A percentile compares a stretch with the other conserved stretches of the same genome.
phyloP scores from a whole-genome alignment of 148 eudicot species.

The Polygonum aviculare region DNA sequence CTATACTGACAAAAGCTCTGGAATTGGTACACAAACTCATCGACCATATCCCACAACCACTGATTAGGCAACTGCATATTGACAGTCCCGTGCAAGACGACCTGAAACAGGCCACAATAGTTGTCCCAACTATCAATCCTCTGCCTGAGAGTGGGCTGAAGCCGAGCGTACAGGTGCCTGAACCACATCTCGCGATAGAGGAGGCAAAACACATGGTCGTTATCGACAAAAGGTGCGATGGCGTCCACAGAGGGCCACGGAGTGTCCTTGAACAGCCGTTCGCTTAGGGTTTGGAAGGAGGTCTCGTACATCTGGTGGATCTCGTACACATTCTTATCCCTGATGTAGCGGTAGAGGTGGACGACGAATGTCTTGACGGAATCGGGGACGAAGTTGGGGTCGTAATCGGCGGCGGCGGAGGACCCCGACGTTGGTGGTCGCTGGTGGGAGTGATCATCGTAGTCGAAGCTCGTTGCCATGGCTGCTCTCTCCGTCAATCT shows the following conservation, averaged over 20 bases:
- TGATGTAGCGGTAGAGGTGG: conserved; percentile 84
- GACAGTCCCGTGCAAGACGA: conserved; percentile 74
- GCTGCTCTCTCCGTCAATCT: conserved; percentile 2
- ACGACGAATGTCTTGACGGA: conserved; percentile 86
- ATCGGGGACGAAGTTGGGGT: conserved; percentile 89
- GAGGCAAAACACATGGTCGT: conserved; percentile 88
- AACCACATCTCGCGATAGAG: conserved; percentile 96
- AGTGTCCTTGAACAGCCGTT: conserved; percentile 73
- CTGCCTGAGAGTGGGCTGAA: conserved; percentile 57
- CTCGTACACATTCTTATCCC: conserved; percentile 95
- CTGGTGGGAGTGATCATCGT: conserved; percentile 31
- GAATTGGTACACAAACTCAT: conserved; percentile 95
- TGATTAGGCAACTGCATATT: conserved; percentile 97
- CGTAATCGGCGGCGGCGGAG: conserved; percentile 32
- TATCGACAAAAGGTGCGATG: conserved; percentile 69
- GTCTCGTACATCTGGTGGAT: conserved; percentile 97
- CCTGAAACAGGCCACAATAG: conserved; percentile 71
- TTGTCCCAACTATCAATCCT: conserved; percentile 89
- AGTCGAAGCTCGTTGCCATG: conserved; percentile 55
- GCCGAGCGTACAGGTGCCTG: conserved; percentile 71
- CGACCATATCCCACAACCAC: conserved; percentile 99
- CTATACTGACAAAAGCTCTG: conserved; percentile 94
- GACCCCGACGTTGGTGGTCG: conserved; percentile 9
- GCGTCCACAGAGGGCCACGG: conserved; percentile 96
- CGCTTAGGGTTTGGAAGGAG: conserved; percentile 72